Evolutionary conservation across 148 eudicot species (phyloP).

Genomic region (Arctostaphylos glauca): DNA sequence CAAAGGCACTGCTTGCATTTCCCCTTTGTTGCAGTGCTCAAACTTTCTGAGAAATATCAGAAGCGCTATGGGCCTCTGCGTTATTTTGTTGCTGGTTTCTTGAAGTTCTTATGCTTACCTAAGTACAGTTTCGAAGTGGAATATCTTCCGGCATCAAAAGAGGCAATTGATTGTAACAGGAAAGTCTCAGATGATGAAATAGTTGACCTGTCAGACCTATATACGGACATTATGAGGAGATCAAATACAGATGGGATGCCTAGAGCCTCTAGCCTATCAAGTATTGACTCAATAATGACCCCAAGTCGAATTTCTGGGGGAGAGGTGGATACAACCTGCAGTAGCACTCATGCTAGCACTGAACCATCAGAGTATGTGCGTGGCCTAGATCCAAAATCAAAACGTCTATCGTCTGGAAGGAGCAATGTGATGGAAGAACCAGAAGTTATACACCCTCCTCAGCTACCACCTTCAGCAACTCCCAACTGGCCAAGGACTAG

Average conservation of each 20-base stretch:
- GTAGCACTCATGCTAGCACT: conserved; percentile 69
- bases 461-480: conserved; percentile 66
- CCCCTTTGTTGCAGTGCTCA: conserved; percentile 62
- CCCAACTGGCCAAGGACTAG: conserved; percentile 94
- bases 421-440: conserved; percentile 68
- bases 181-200: conserved; percentile 57
- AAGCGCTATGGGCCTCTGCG: conserved; percentile 97
- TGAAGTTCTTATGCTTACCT: conserved; percentile 86
- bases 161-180: conserved; percentile 38
- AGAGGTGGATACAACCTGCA: conserved; percentile 73
- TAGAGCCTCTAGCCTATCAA: conserved; percentile 89
- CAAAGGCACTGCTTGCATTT: not conserved
- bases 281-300: conserved; percentile 95
- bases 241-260: conserved; percentile 80
- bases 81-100: conserved; percentile 93
- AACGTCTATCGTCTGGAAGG: conserved; percentile 80
- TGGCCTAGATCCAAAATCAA: conserved; percentile 77
- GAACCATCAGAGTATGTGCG: conserved; percentile 98
- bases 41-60: conserved; percentile 95
- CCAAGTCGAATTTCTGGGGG: conserved; percentile 75
- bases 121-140: conserved; percentile 86
- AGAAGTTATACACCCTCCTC: conserved; percentile 95
- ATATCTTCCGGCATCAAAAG: conserved; percentile 71
- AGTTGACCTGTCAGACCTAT: conserved; percentile 85
- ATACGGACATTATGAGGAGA: conserved; percentile 82